Percentiles rank a stretch among this genome's conserved stretches.
Evolutionary conservation across 495 filamentous ascomycete genomes (phyloP).

Genomic region (Aeminium ludgeri): DNA sequence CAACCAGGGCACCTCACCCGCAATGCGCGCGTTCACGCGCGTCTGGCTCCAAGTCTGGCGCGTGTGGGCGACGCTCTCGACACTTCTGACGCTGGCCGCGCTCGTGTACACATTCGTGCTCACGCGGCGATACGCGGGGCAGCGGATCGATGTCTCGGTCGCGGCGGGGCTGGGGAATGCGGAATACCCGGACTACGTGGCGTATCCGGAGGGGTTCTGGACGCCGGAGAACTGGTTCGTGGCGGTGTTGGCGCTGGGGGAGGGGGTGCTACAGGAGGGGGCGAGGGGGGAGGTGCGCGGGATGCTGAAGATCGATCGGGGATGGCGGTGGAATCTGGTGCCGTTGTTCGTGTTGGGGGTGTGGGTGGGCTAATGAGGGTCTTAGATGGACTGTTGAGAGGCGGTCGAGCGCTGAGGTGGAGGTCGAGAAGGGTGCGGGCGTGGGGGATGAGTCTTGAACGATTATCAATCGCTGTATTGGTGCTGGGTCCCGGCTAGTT

Average conservation of each 20-base stretch:
- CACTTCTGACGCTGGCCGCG: slow-evolving; percentile 3
- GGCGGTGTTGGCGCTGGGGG: slow-evolving; percentile 32
- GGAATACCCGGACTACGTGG: slow-evolving; percentile 12
- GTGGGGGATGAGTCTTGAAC: too few relatives aligned
- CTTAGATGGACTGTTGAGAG: too few relatives aligned
- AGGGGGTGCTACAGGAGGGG: slow-evolving; percentile 20
- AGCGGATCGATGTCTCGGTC: slow-evolving; percentile 5
- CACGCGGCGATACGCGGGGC: slow-evolving; percentile 4
- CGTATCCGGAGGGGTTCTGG: slow-evolving; percentile 33
- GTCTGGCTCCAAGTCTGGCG: slow-evolving; percentile 11
- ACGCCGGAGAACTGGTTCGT: slow-evolving; percentile 41
- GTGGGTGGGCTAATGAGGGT: too few relatives aligned
- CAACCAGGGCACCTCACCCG: background rate
- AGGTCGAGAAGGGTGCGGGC: too few relatives aligned
- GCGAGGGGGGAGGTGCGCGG: slow-evolving; percentile 25
- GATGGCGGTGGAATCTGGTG: slow-evolving; percentile 39
- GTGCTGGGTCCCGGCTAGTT: too few relatives aligned
- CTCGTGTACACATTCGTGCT: slow-evolving; percentile 7
- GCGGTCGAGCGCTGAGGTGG: too few relatives aligned
- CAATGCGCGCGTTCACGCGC: background rate
- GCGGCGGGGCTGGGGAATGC: slow-evolving; percentile 6
- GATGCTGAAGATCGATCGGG: slow-evolving; percentile 31
- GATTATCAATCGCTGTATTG: too few relatives aligned
- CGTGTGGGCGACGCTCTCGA: slow-evolving; percentile 1
- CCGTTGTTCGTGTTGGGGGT: slow-evolving; percentile 26